phyloP scores from a whole-genome alignment of 2,329 filamentous ascomycete genomes.

The Aspergillus carbonarius region DNA sequence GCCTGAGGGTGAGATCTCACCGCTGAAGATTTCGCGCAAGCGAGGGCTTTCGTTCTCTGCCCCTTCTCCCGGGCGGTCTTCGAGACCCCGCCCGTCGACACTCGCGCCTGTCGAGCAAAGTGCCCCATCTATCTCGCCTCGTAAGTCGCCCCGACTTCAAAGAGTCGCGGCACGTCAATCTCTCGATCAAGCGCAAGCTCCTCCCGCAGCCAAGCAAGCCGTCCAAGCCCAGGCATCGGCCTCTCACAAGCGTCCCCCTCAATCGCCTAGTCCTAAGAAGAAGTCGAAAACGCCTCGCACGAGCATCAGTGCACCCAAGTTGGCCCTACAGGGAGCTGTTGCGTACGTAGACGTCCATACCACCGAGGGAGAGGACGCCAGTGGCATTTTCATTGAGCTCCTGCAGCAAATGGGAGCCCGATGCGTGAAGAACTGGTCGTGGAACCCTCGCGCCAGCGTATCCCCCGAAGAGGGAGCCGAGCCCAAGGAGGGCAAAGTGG shows the following conservation, averaged over 20 bases:
- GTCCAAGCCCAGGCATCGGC: slow-evolving; percentile 1
- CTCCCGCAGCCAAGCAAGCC: slow-evolving; percentile 18
- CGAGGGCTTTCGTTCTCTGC: slow-evolving; percentile 54
- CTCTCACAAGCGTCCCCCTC: slow-evolving; percentile 14
- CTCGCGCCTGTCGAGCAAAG: slow-evolving; percentile 23
- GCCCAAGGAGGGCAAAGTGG: slow-evolving; percentile 54
- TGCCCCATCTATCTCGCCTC: slow-evolving; percentile 27
- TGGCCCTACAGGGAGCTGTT: slow-evolving; percentile 66
- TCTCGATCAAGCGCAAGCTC: slow-evolving; percentile 16
- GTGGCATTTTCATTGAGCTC: slow-evolving; percentile 76
- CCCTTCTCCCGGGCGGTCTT: slow-evolving; percentile 39
- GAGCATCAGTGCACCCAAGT: slow-evolving; percentile 23
- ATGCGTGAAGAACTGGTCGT: slow-evolving; percentile 73
- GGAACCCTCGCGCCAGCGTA: slow-evolving; percentile 59
- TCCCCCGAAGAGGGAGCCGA: slow-evolving; percentile 35
- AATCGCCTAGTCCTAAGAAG: slow-evolving; percentile 26
- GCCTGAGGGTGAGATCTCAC: slow-evolving; percentile 56
- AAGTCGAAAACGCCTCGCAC: slow-evolving; percentile 25
- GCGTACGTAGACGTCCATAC: slow-evolving; percentile 84
- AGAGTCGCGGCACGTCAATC: slow-evolving; percentile 14
- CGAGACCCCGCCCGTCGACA: slow-evolving; percentile 26
- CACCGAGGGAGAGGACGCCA: slow-evolving; percentile 76
- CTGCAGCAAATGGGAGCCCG: slow-evolving; percentile 78
- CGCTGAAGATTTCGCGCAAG: slow-evolving; percentile 47
- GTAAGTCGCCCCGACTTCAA: slow-evolving; percentile 22